These are phyloP conservation scores for Pseudopyrenochaeta lycopersici DNA, from an alignment of 2,329 filamentous ascomycete species.

Conservation along the genomic window DNA sequence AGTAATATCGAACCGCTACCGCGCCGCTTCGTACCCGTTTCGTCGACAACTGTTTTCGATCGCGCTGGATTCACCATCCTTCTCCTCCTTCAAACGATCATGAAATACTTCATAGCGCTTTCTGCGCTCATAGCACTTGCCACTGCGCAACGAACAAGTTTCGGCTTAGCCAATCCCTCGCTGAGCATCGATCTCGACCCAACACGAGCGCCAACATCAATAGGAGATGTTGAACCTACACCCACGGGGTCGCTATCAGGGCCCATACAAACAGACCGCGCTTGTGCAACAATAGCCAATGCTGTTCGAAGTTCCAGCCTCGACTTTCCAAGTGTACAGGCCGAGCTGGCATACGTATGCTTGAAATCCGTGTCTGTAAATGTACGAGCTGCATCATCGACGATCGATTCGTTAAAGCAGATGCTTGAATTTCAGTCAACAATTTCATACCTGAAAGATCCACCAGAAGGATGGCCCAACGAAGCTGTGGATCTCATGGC, in stretches of 20 bases:
- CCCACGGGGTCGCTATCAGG: conserved; percentile 36
- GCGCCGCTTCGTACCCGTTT: conserved; percentile 1
- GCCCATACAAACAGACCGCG: conserved; percentile 38
- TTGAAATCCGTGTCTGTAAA: conserved; percentile 48
- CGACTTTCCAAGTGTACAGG: conserved; percentile 34
- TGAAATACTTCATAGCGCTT: conserved; percentile 29
- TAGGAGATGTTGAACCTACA: conserved; percentile 36
- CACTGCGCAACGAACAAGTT: conserved; percentile 23
- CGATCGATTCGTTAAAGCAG: conserved; percentile 42
- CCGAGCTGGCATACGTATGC: conserved; percentile 48
- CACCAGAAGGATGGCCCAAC: conserved; percentile 48
- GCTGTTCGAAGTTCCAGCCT: conserved; percentile 18
- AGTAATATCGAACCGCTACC: not conserved
- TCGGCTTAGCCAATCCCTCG: not conserved
- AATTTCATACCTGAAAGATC: conserved; percentile 50
- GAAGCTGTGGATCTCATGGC: conserved; percentile 50
- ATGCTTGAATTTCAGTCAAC: conserved; percentile 54
- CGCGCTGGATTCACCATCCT: not conserved
- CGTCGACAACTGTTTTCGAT: not conserved
- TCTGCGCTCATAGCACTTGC: conserved; percentile 28
- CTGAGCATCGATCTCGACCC: conserved; percentile 16
- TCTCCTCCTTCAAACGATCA: conserved; percentile 5
- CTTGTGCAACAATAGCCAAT: conserved; percentile 38
- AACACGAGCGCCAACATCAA: conserved; percentile 22
- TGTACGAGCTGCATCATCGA: conserved; percentile 30